phyloP scores from a whole-genome alignment of 2,329 filamentous ascomycete genomes.

The Fusarium sp. region DNA sequence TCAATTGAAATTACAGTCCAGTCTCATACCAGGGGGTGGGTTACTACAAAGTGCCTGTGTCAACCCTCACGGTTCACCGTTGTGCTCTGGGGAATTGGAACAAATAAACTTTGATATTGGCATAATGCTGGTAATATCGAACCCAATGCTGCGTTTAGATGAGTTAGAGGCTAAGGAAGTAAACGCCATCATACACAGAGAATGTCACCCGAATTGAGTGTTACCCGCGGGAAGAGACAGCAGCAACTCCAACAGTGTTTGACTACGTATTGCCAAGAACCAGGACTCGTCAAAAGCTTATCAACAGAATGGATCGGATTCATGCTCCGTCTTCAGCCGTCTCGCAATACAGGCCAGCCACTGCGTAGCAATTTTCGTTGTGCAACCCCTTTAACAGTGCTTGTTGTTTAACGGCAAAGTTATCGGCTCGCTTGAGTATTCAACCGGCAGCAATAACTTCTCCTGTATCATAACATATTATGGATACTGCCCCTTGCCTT shows the following conservation, averaged over 20 bases:
- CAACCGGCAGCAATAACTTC: slow-evolving; percentile 16
- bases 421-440: slow-evolving; percentile 16
- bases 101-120: slow-evolving; percentile 22
- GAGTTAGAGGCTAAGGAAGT: slow-evolving; percentile 1
- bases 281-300: slow-evolving; percentile 24
- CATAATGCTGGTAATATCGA: slow-evolving; percentile 24
- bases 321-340: slow-evolving; percentile 4
- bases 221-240: slow-evolving; percentile 6
- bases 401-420: background rate
- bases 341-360: slow-evolving; percentile 1
- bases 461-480: slow-evolving; percentile 7
- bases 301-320: slow-evolving; percentile 10
- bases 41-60: background rate
- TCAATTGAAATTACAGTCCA: slow-evolving; percentile 21
- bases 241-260: background rate
- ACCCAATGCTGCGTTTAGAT: background rate
- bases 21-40: background rate
- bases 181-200: slow-evolving; percentile 18
- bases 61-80: slow-evolving; percentile 5
- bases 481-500: background rate
- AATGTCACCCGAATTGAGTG: slow-evolving; percentile 5
- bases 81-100: slow-evolving; percentile 1
- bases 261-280: slow-evolving; percentile 8
- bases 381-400: background rate
- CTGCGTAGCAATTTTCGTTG: slow-evolving; percentile 5